A percentile compares a stretch with the other conserved stretches of the same genome.
Conservation (phyloP, 805 yeast species). For the Yueomyces sp. region DNA sequence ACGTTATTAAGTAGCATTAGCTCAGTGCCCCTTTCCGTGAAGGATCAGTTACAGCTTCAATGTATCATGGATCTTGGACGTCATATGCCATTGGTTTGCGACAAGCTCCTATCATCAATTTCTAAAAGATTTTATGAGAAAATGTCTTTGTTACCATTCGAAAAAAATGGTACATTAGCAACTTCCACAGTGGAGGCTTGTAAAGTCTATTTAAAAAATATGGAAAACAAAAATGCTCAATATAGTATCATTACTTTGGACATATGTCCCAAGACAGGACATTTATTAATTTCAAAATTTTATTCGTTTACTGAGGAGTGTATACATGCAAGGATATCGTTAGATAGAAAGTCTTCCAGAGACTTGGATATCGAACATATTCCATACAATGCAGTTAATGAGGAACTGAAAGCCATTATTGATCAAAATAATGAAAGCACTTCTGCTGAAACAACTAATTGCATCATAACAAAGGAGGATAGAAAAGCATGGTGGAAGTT, state of each 20-base stretch:
- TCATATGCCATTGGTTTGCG: constrained; percentile 13
- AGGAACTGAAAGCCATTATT: constrained; percentile 40
- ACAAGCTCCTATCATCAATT: constrained; percentile 8
- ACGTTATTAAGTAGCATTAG: constrained; percentile 12
- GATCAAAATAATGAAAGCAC: constrained; percentile 50
- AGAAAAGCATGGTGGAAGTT: constrained; percentile 68
- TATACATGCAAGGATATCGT: constrained; percentile 43
- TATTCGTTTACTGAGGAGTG: constrained; percentile 26
- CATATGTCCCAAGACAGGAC: constrained; percentile 42
- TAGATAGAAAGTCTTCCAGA: constrained; percentile 35
- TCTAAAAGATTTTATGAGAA: constrained; percentile 7
- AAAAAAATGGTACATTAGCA: not conserved
- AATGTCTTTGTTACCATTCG: constrained; percentile 3
- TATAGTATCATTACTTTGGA: constrained; percentile 23
- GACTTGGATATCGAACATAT: constrained; percentile 31
- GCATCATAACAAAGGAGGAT: constrained; percentile 42
- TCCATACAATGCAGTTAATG: constrained; percentile 32
- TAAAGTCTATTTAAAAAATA: not conserved
- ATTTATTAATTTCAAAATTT: constrained; percentile 39
- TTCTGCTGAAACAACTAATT: constrained; percentile 35
- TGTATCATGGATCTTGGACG: constrained; percentile 12
- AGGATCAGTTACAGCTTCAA: constrained; percentile 3
- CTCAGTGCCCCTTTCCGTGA: not conserved
- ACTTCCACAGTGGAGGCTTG: not conserved
- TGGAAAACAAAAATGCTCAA: not conserved